Conservation (phyloP, 2,329 filamentous ascomycete species). For the Oidium heveae region DNA sequence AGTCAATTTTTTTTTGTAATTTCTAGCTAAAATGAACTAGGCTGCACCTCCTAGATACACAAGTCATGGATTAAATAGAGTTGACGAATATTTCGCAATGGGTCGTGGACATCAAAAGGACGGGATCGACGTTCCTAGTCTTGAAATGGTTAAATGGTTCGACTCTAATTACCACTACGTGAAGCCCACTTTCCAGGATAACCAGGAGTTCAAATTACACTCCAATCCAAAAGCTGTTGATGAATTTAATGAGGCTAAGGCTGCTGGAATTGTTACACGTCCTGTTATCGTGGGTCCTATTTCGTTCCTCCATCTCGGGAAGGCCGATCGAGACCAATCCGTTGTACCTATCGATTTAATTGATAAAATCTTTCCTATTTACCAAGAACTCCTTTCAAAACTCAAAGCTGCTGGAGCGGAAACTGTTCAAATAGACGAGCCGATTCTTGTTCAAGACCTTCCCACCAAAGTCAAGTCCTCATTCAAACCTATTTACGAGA, state of each 20-base stretch:
- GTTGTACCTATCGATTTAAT: conserved; percentile 87
- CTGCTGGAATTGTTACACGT: conserved; percentile 75
- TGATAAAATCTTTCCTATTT: conserved; percentile 79
- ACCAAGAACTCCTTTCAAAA: conserved; percentile 75
- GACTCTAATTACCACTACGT: conserved; percentile 99
- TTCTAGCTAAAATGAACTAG: conserved; percentile 19
- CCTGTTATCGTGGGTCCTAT: conserved; percentile 90
- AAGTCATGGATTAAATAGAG: conserved; percentile 58
- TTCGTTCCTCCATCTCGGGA: conserved; percentile 90
- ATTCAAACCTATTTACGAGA: conserved; percentile 95
- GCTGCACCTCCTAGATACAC: conserved; percentile 84
- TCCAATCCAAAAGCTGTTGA: conserved; percentile 75
- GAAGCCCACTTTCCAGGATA: conserved; percentile 93
- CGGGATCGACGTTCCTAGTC: conserved; percentile 69
- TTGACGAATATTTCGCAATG: conserved; percentile 99
- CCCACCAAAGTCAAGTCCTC: conserved; percentile 75
- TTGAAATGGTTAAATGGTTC: conserved; percentile 99
- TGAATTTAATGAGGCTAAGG: conserved; percentile 95
- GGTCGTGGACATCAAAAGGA: conserved; percentile 94
- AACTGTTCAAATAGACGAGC: conserved; percentile 96
- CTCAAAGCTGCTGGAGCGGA: conserved; percentile 92
- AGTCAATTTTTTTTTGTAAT: not conserved
- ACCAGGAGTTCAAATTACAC: conserved; percentile 82
- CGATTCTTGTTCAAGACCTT: conserved; percentile 84
- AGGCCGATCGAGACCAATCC: conserved; percentile 86